Evolutionary conservation across 257 asterid genomes (phyloP).

Genomic region (Solanum rostratum): DNA sequence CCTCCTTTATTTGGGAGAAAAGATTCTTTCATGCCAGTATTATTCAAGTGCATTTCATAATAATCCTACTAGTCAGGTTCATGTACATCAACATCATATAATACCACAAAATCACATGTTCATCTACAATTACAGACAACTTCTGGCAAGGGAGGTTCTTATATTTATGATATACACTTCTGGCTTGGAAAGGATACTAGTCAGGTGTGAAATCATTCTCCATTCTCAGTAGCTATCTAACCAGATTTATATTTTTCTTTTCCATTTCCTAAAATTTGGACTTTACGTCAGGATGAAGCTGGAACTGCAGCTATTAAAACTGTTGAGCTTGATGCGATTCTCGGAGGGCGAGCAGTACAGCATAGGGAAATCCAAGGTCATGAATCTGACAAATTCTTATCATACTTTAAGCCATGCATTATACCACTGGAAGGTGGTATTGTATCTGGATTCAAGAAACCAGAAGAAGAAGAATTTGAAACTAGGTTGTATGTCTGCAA

Average conservation of each 20-base stretch:
- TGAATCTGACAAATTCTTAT: conserved; percentile 83
- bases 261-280: background rate
- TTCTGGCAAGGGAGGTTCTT: conserved; percentile 90
- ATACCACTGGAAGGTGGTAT: conserved; percentile 92
- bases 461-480: conserved; percentile 83
- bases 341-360: conserved; percentile 98
- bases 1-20: background rate
- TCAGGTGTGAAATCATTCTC: conserved; percentile 40
- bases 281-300: conserved; percentile 67
- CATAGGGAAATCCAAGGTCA: conserved; percentile 91
- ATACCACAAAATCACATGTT: background rate
- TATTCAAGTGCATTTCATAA: background rate
- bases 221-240: background rate
- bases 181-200: conserved; percentile 99
- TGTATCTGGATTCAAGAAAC: conserved; percentile 77
- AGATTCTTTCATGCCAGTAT: background rate
- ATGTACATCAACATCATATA: background rate
- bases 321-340: conserved; percentile 93
- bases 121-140: conserved; percentile 46
- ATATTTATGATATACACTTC: conserved; percentile 84
- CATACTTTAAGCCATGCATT: conserved; percentile 92
- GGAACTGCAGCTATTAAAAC: conserved; percentile 96
- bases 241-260: conserved; percentile 1
- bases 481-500: conserved; percentile 71
- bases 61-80: background rate